Evolutionary conservation across 768 basidiomycete species (phyloP).

Genomic region (Rhizopogon roseolus): DNA sequence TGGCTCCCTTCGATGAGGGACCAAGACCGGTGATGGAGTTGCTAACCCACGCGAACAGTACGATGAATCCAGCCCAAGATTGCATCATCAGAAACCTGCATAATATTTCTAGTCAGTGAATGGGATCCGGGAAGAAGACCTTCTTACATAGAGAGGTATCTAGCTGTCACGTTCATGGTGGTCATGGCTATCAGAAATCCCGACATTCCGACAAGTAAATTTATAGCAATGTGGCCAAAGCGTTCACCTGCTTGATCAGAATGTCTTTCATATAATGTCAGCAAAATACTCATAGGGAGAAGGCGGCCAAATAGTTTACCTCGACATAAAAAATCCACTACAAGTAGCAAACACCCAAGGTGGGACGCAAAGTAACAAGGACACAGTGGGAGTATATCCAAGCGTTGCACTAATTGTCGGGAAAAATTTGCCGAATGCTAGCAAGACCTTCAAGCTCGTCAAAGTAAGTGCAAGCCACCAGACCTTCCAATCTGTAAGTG

Average conservation of each 20-base stretch:
- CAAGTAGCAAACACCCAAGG: constrained; percentile 66
- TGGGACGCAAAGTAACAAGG: constrained; percentile 65
- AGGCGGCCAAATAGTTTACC: constrained; percentile 27
- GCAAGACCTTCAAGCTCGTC: constrained; percentile 48
- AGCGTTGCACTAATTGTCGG: constrained; percentile 73
- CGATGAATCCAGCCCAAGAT: constrained; percentile 67
- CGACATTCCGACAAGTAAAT: constrained; percentile 55
- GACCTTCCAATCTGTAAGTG: constrained; percentile 75
- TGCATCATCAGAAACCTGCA: constrained; percentile 73
- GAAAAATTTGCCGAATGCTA: constrained; percentile 79
- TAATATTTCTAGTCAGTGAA: not conserved
- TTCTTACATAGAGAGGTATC: constrained; percentile 63
- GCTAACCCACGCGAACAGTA: constrained; percentile 50
- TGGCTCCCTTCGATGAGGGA: constrained; percentile 84
- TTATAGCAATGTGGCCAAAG: constrained; percentile 55
- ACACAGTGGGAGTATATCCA: constrained; percentile 58
- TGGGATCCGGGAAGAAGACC: not conserved
- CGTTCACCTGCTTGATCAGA: constrained; percentile 71
- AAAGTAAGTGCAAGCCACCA: constrained; percentile 74
- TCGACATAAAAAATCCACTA: constrained; percentile 47
- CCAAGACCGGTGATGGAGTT: constrained; percentile 66
- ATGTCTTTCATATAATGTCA: constrained; percentile 35
- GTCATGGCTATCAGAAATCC: constrained; percentile 65
- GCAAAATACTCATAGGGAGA: not conserved
- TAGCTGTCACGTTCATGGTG: constrained; percentile 55